Conservation (phyloP, 192 early-diverging fungal species). For the Rhizophagus prolifer region DNA sequence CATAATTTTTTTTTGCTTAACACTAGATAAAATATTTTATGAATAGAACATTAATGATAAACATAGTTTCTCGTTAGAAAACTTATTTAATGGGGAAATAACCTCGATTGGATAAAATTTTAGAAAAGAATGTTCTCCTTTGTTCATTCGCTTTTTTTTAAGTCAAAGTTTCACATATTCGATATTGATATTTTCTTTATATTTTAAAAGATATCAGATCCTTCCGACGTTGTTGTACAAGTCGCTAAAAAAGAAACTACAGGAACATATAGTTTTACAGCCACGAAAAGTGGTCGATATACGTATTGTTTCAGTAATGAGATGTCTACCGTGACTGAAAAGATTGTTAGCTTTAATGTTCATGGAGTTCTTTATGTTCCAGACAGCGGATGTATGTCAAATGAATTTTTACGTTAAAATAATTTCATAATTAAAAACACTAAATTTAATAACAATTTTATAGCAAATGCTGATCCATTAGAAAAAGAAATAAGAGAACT, state of each 20-base stretch:
- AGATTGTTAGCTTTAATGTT: conserved; percentile 60
- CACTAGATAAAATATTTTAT: too few relatives aligned
- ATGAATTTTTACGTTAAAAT: conserved; percentile 26
- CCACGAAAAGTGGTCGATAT: conserved; percentile 57
- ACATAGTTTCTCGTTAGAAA: neutral
- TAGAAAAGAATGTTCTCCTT: too few relatives aligned
- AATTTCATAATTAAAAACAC: conserved; percentile 15
- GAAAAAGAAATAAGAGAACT: conserved; percentile 64
- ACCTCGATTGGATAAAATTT: too few relatives aligned
- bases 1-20: too few relatives aligned
- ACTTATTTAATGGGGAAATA: neutral
- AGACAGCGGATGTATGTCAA: conserved; percentile 38
- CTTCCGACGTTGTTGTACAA: conserved; percentile 37
- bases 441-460: neutral
- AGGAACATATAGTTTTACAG: conserved; percentile 43
- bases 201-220: conserved; percentile 47
- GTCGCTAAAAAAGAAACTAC: conserved; percentile 38
- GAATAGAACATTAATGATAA: too few relatives aligned
- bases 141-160: neutral
- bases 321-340: conserved; percentile 59
- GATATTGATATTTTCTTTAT: neutral
- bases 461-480: conserved; percentile 55
- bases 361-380: conserved; percentile 45
- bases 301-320: conserved; percentile 79
- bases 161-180: neutral